Conservation (phyloP, 805 yeast species). For the Hanseniaspora meyeri region DNA sequence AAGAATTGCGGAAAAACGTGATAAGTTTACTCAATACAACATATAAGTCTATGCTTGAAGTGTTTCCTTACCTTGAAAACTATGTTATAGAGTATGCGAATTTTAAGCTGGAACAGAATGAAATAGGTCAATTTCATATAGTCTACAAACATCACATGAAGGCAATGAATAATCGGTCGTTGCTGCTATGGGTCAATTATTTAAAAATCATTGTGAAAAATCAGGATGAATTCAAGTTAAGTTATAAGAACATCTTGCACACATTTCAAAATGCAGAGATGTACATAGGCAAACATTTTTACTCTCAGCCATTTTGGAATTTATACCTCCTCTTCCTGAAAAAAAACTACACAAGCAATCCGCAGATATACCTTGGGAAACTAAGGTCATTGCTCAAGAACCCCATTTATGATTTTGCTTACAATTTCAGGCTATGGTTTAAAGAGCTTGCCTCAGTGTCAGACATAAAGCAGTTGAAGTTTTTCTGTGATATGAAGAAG, state of each 20-base stretch:
- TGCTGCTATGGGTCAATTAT: slow-evolving; percentile 26
- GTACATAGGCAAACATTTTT: slow-evolving; percentile 26
- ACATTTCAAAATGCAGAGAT: slow-evolving; percentile 26
- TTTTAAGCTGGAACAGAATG: slow-evolving; percentile 25
- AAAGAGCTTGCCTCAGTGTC: slow-evolving; percentile 21
- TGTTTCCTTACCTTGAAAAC: slow-evolving; percentile 27
- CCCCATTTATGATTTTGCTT: slow-evolving; percentile 25
- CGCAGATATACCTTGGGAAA: slow-evolving; percentile 20
- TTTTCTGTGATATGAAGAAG: slow-evolving; percentile 19
- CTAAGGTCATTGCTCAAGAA: slow-evolving; percentile 25
- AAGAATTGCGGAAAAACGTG: background rate
- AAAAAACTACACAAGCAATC: slow-evolving; percentile 16
- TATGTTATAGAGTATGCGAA: slow-evolving; percentile 28
- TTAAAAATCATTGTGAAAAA: slow-evolving; percentile 24
- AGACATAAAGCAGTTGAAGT: slow-evolving; percentile 22
- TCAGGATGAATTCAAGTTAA: slow-evolving; percentile 13
- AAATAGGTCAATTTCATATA: slow-evolving; percentile 21
- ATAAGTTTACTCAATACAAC: slow-evolving; percentile 14
- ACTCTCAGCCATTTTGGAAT: slow-evolving; percentile 28
- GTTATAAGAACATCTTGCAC: slow-evolving; percentile 20
- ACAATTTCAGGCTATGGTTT: slow-evolving; percentile 25
- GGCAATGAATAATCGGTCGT: slow-evolving; percentile 23
- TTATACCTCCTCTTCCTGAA: slow-evolving; percentile 23
- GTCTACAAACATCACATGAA: slow-evolving; percentile 21
- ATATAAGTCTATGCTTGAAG: slow-evolving; percentile 22